phyloP scores from a whole-genome alignment of 208 protist species.

The Acanthamoeba culbertsoni region DNA sequence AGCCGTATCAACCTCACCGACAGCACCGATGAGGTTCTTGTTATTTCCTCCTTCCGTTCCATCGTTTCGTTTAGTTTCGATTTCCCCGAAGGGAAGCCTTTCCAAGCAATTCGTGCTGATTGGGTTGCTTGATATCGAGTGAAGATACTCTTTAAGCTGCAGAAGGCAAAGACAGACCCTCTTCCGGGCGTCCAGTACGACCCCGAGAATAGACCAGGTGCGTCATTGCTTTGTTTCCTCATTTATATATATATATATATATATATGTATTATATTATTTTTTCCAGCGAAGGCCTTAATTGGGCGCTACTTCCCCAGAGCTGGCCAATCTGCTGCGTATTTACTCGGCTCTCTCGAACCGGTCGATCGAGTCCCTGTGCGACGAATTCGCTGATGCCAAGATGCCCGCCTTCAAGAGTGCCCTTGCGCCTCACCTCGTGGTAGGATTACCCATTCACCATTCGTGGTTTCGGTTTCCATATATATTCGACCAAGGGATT shows the following conservation, averaged over 20 bases:
- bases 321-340: constrained; percentile 13
- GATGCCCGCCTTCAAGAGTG: constrained; percentile 21
- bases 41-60: too few relatives aligned
- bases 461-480: neutral
- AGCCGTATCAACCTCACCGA: constrained; percentile 78
- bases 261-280: neutral
- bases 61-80: neutral
- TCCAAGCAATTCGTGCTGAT: neutral
- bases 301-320: neutral
- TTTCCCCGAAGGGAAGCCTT: neutral
- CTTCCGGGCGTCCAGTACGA: neutral
- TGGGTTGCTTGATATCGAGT: neutral
- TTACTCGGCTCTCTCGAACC: neutral
- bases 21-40: constrained; percentile 59
- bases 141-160: neutral
- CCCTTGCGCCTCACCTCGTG: neutral
- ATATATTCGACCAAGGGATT: neutral
- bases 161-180: constrained; percentile 30
- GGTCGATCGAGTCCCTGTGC: constrained; percentile 10
- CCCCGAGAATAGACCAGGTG: neutral
- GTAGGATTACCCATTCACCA: neutral
- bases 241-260: neutral
- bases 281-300: neutral
- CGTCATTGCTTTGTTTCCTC: neutral
- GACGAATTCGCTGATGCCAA: neutral